phyloP scores from a whole-genome alignment of 768 basidiomycete genomes.

The Tephrocybe sp. region DNA sequence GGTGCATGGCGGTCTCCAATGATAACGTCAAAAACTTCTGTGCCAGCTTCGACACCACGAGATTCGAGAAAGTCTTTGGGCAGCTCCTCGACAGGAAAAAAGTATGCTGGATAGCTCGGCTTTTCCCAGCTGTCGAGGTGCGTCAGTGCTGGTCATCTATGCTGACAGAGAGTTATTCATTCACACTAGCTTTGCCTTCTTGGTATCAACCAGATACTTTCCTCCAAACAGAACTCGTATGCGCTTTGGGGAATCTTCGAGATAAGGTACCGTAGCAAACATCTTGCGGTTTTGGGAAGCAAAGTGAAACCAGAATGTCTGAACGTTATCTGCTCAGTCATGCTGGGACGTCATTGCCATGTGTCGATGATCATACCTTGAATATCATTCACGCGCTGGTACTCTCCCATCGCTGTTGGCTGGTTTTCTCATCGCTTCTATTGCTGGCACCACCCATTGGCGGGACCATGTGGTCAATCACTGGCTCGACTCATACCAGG shows the following conservation, averaged over 20 bases:
- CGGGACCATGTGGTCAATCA: no score
- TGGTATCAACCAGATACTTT: constrained; percentile 51
- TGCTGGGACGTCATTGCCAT: no score
- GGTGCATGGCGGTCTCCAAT: constrained; percentile 37
- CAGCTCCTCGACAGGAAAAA: constrained; percentile 45
- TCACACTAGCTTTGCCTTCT: constrained; percentile 58
- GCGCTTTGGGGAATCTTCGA: constrained; percentile 48
- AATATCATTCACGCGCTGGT: no score
- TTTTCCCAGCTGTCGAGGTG: constrained; percentile 49
- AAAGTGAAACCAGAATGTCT: constrained; percentile 5
- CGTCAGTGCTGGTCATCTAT: background rate
- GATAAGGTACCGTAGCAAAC: constrained; percentile 39
- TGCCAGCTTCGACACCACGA: constrained; percentile 24
- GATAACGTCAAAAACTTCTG: constrained; percentile 43
- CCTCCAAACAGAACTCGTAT: constrained; percentile 53
- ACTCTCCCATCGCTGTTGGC: no score
- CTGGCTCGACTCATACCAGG: no score
- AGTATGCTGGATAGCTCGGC: constrained; percentile 52
- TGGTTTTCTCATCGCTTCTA: no score
- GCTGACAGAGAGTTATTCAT: constrained; percentile 16
- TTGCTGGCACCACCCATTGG: no score
- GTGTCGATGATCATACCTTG: no score
- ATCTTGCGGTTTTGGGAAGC: background rate
- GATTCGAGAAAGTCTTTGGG: constrained; percentile 39
- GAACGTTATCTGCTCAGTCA: background rate